Evolutionary conservation across 1,284 basidiomycete species (phyloP).

Genomic region (Leccinum angustisporum): DNA sequence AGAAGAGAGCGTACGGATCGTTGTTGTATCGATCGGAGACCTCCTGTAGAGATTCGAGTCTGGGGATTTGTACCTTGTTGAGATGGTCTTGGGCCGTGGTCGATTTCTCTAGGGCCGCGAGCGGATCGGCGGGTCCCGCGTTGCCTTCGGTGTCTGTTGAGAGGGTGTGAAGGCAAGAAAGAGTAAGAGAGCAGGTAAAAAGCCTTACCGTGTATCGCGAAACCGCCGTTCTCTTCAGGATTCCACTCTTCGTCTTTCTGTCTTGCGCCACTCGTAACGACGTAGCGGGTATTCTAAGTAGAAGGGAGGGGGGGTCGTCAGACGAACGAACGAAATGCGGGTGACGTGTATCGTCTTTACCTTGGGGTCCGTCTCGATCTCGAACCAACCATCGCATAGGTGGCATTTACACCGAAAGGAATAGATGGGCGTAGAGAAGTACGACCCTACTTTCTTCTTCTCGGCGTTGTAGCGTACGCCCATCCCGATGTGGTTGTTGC

Average conservation of each 20-base stretch:
- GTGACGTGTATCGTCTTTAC: constrained; percentile 42
- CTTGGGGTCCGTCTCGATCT: constrained; percentile 97
- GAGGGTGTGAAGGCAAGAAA: not conserved
- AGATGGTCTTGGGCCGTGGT: constrained; percentile 74
- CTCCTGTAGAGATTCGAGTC: constrained; percentile 76
- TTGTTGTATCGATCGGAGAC: constrained; percentile 72
- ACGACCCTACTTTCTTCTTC: constrained; percentile 95
- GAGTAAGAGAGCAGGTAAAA: not conserved
- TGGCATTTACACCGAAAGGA: constrained; percentile 98
- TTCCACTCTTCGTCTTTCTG: constrained; percentile 96
- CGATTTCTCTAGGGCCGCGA: constrained; percentile 86
- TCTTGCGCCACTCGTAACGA: constrained; percentile 87
- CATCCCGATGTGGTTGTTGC: constrained; percentile 93
- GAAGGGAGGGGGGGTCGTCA: not conserved
- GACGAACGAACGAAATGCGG: not conserved
- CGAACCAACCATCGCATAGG: constrained; percentile 90
- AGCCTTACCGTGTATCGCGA: constrained; percentile 76
- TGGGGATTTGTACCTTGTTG: constrained; percentile 69
- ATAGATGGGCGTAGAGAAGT: constrained; percentile 93
- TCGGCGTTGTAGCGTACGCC: constrained; percentile 98
- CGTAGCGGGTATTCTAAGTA: constrained; percentile 86
- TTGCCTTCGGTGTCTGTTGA: constrained; percentile 73
- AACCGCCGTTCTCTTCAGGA: constrained; percentile 92
- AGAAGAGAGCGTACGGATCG: constrained; percentile 84
- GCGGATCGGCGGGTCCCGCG: constrained; percentile 67